Percentiles rank a stretch among this genome's conserved stretches.
Conservation (phyloP, 139 green algal species). For the Marvania coccoides region DNA sequence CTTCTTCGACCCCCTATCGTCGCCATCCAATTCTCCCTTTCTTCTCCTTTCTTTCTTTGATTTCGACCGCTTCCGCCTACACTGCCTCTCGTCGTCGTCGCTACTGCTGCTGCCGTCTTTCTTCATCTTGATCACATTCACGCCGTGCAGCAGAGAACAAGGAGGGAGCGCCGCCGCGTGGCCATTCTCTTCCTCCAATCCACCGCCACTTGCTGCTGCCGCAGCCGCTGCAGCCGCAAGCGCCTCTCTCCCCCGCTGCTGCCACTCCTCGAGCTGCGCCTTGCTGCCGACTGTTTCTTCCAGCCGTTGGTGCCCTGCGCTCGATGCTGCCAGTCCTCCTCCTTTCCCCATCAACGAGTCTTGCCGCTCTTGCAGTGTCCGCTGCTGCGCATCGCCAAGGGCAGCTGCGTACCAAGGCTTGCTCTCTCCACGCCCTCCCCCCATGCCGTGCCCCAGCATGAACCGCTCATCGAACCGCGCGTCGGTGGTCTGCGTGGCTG, state of each 20-base stretch:
- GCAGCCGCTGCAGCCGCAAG: constrained; percentile 4
- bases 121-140: not conserved
- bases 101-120: not conserved
- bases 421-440: not conserved
- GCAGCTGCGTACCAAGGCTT: not conserved
- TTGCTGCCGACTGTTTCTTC: too few relatives aligned
- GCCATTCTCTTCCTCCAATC: not conserved
- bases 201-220: not conserved
- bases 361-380: not conserved
- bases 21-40: constrained; percentile 8
- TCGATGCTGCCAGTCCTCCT: not conserved
- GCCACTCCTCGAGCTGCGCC: not conserved
- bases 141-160: not conserved
- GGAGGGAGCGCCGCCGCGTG: too few relatives aligned
- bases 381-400: not conserved
- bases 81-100: not conserved
- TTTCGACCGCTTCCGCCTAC: not conserved
- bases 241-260: not conserved
- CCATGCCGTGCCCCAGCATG: constrained; percentile 41
- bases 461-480: constrained; percentile 77
- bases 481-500: constrained; percentile 63
- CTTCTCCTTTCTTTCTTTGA: constrained; percentile 4
- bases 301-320: too few relatives aligned
- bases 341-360: not conserved
- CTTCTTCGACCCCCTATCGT: not conserved